Conservation (phyloP, 2,329 filamentous ascomycete genomes). For the Epichloe aotearoae region DNA sequence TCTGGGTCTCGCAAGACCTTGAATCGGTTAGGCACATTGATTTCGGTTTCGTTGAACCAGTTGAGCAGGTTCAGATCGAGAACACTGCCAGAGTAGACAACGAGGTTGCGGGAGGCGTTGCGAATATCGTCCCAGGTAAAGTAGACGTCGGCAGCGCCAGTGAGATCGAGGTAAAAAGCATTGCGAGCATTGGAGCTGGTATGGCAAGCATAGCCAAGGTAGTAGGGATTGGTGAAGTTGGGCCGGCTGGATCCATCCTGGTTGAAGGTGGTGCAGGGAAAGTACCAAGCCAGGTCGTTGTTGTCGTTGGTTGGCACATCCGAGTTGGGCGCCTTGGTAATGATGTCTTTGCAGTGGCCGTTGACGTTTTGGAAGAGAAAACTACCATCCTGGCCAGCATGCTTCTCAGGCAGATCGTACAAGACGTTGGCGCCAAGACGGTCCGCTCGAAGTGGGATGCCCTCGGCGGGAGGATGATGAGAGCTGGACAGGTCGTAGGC, state of each 20-base stretch:
- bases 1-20: slow-evolving; percentile 61
- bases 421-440: slow-evolving; percentile 60
- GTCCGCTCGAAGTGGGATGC: slow-evolving; percentile 47
- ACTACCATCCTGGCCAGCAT: slow-evolving; percentile 83
- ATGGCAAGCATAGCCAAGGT: slow-evolving; percentile 80
- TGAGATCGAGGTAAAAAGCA: slow-evolving; percentile 59
- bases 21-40: slow-evolving; percentile 63
- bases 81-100: slow-evolving; percentile 90
- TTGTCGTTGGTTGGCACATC: slow-evolving; percentile 65
- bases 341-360: slow-evolving; percentile 84
- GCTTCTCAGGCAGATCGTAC: slow-evolving; percentile 69
- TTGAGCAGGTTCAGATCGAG: slow-evolving; percentile 76
- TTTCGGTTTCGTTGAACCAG: slow-evolving; percentile 80
- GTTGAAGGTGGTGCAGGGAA: slow-evolving; percentile 82
- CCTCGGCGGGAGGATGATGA: slow-evolving; percentile 64
- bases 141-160: slow-evolving; percentile 71
- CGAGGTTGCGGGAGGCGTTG: slow-evolving; percentile 77
- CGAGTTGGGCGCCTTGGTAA: slow-evolving; percentile 56
- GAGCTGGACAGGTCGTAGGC: slow-evolving; percentile 75
- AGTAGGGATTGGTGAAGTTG: slow-evolving; percentile 62
- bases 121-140: slow-evolving; percentile 92
- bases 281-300: slow-evolving; percentile 84
- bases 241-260: slow-evolving; percentile 77
- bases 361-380: slow-evolving; percentile 99
- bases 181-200: slow-evolving; percentile 56